These are phyloP conservation scores for Sporothrix pseudoabietina DNA, from an alignment of 2,329 filamentous ascomycete species.

Conservation along the genomic window DNA sequence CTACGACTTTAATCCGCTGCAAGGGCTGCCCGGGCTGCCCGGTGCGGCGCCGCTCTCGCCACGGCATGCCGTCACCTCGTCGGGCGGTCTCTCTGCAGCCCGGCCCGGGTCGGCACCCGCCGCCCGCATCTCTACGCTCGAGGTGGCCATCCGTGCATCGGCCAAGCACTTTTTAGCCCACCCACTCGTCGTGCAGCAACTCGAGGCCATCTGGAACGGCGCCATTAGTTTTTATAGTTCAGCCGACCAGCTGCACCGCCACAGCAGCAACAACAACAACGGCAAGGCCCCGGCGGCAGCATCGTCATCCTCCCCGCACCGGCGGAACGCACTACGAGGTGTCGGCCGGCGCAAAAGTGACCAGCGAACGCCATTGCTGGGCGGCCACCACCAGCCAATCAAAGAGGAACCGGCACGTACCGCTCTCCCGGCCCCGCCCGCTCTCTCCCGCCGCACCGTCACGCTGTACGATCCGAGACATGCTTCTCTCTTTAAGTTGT, in stretches of 20 bases:
- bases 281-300: slow-evolving; percentile 39
- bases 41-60: slow-evolving; percentile 41
- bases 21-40: slow-evolving; percentile 70
- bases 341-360: slow-evolving; percentile 41
- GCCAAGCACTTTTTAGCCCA: slow-evolving; percentile 92
- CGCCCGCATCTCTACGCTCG: slow-evolving; percentile 83
- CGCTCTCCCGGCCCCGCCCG: slow-evolving; percentile 31
- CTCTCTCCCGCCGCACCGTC: slow-evolving; percentile 67
- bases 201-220: slow-evolving; percentile 97
- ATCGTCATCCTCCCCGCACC: background rate
- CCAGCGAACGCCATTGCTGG: slow-evolving; percentile 56
- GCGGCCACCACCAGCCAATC: slow-evolving; percentile 35
- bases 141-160: slow-evolving; percentile 84
- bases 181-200: slow-evolving; percentile 85
- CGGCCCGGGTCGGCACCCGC: slow-evolving; percentile 54
- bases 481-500: slow-evolving; percentile 88
- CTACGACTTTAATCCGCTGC: slow-evolving; percentile 91
- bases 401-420: slow-evolving; percentile 27
- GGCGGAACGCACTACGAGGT: background rate
- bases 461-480: slow-evolving; percentile 88
- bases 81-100: slow-evolving; percentile 39
- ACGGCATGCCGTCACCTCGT: slow-evolving; percentile 32
- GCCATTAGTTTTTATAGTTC: slow-evolving; percentile 92
- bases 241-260: slow-evolving; percentile 80
- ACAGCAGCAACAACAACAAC: slow-evolving; percentile 42